Percentiles rank a stretch among this genome's conserved stretches.
These are phyloP conservation scores for Nicotiana otophora DNA, from an alignment of 257 asterid species.

Conservation along the genomic window DNA sequence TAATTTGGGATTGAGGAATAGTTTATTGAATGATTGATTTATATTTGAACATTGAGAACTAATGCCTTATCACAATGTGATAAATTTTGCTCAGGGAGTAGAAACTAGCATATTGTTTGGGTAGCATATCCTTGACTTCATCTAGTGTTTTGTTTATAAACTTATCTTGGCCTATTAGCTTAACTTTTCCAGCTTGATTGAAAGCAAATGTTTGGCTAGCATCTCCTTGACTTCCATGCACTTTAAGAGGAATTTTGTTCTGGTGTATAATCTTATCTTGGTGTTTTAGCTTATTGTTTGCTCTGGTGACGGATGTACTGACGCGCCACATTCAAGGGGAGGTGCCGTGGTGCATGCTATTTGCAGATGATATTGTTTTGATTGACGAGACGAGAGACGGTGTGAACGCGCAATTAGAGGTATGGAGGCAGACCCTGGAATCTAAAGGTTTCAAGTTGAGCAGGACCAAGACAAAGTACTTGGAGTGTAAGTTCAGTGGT, in stretches of 20 bases:
- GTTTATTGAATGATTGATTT: neutral
- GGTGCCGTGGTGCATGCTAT: too few species aligned
- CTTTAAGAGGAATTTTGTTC: neutral
- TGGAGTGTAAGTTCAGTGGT: too few species aligned
- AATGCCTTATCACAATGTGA: neutral
- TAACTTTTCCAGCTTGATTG: neutral
- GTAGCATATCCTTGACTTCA: neutral
- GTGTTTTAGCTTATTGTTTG: neutral
- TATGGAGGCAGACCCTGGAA: too few species aligned
- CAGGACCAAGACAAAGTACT: too few species aligned
- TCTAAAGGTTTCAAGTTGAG: too few species aligned
- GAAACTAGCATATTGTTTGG: neutral
- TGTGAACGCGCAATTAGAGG: too few species aligned
- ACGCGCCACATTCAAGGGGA: too few species aligned
- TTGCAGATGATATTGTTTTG: too few species aligned
- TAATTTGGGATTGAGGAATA: neutral
- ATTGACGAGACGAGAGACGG: too few species aligned
- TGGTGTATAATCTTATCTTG: neutral
- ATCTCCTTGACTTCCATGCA: neutral
- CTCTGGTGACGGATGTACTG: too few species aligned
- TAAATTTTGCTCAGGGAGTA: neutral
- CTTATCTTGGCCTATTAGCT: neutral
- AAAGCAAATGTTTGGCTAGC: neutral
- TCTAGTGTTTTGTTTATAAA: neutral
- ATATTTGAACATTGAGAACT: neutral